Evolutionary conservation across 2,329 filamentous ascomycete genomes (phyloP).

Genomic region (Scleromitrula shiraiana): DNA sequence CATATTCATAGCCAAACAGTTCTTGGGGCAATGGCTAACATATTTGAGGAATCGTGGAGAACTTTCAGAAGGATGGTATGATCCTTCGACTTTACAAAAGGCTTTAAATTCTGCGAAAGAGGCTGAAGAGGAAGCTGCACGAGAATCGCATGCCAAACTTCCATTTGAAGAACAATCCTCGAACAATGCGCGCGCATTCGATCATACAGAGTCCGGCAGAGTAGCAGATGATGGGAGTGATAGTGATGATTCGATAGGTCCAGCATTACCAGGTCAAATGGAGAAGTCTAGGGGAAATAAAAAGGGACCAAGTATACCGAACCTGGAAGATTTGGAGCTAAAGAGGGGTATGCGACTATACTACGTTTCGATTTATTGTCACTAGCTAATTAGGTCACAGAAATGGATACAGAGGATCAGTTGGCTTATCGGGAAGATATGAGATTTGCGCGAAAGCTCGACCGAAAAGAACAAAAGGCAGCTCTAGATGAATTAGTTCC

Average conservation of each 20-base stretch:
- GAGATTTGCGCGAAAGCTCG: constrained; percentile 52
- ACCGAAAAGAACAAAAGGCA: constrained; percentile 61
- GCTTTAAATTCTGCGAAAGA: constrained; percentile 18
- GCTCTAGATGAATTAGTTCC: constrained; percentile 74
- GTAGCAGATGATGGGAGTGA: constrained; percentile 16
- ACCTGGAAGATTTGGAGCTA: constrained; percentile 63
- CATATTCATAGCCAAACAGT: background rate
- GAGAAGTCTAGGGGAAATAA: constrained; percentile 22
- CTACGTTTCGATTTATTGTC: background rate
- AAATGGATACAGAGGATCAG: constrained; percentile 40
- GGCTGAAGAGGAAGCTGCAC: constrained; percentile 4
- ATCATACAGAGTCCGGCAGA: background rate
- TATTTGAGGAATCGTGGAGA: constrained; percentile 68
- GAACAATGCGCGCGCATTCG: background rate
- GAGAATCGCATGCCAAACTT: constrained; percentile 9
- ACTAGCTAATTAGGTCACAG: constrained; percentile 16
- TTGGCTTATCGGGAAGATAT: constrained; percentile 41
- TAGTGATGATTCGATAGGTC: constrained; percentile 37
- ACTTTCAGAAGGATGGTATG: constrained; percentile 88
- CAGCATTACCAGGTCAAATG: constrained; percentile 35
- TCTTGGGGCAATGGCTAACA: constrained; percentile 34
- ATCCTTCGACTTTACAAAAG: constrained; percentile 51
- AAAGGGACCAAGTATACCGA: constrained; percentile 58
- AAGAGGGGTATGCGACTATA: constrained; percentile 36
- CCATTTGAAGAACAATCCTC: constrained; percentile 9